Base-by-base conservation (phyloP, 2,329 filamentous ascomycete genomes). In the Xylariaceae sp. region DNA sequence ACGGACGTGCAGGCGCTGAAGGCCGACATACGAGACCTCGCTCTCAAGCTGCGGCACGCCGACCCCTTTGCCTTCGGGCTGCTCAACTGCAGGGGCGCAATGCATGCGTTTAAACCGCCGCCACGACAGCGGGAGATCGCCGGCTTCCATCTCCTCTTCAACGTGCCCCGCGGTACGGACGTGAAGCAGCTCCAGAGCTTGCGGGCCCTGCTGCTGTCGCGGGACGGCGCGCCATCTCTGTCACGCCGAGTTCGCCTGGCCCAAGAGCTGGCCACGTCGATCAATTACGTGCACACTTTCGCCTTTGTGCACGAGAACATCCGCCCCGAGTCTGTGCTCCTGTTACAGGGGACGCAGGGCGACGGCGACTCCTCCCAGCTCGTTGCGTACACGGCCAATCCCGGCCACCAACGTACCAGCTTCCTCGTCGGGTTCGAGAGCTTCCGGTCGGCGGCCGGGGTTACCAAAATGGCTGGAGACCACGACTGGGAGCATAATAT, bases 251-350 rank as follows among this genome's bases (percentile, higher is more conserved):
- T 65, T 30, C 40, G 36, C 9, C 33, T 62, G 9, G 57, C 60
- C 9, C 48, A 45, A 30, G 51, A 59, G 27, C 40, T 68, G 1
- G 59, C 59, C 5, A 47, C 39, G 21, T 44, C 61, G 1, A 54
- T 41, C 17, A 16, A 12, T 17, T 43, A 42, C n/a, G 40, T 43
- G 17, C 70, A 71, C 39, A 59, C 56, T 1, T 58, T 57, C 15
- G 57, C 50, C 6, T 64, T 69, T 30, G 66, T 69, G 4, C 65
- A 70, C 51, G 70, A 69, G 42, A 64, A 59, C 31, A 60, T 70
- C 21, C 55, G 64, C 1, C 66, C 66, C 2, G 66, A 69, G 15
- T 61, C 50, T 3, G 43, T 66, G 9, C 36, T 67, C n/a, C 18
- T 17, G 8, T n/a, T 4, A 13, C 13, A 8, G 16, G 27, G 17